Conservation (phyloP, 345 rosid species). For the Microcos paniculata region DNA sequence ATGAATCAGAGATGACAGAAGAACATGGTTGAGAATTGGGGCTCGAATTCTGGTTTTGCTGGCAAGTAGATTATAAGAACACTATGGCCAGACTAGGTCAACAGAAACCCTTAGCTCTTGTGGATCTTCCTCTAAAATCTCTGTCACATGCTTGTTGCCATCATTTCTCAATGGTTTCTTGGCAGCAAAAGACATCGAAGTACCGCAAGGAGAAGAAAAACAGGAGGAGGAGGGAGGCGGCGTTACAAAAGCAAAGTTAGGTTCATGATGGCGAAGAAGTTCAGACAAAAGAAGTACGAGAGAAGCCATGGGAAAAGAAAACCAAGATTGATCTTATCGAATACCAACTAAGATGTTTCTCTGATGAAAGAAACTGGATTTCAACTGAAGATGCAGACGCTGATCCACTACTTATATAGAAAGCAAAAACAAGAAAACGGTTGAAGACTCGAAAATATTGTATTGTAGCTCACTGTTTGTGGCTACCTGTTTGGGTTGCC, state of each 20-base stretch:
- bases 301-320: constrained; percentile 16
- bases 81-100: constrained; percentile 18
- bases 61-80: not conserved
- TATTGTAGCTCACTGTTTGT: not conserved
- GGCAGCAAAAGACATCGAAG: constrained; percentile 6
- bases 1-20: not conserved
- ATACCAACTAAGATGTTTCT: not conserved
- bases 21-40: not conserved
- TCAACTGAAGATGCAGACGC: not conserved
- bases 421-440: not conserved
- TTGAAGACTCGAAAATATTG: not conserved
- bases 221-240: not conserved
- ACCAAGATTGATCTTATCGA: not conserved
- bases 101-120: constrained; percentile 16
- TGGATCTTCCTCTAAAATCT: constrained; percentile 10
- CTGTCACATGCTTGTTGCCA: not conserved
- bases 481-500: not conserved
- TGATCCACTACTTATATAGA: not conserved
- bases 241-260: not conserved
- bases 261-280: constrained; percentile 19
- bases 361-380: not conserved
- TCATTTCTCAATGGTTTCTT: not conserved
- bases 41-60: not conserved
- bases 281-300: constrained; percentile 23
- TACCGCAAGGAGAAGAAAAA: not conserved